Evolutionary conservation across 768 basidiomycete species (phyloP), one percentile per base, ranked within the genome.

Genomic region (Naganishia onofrii): DNA sequence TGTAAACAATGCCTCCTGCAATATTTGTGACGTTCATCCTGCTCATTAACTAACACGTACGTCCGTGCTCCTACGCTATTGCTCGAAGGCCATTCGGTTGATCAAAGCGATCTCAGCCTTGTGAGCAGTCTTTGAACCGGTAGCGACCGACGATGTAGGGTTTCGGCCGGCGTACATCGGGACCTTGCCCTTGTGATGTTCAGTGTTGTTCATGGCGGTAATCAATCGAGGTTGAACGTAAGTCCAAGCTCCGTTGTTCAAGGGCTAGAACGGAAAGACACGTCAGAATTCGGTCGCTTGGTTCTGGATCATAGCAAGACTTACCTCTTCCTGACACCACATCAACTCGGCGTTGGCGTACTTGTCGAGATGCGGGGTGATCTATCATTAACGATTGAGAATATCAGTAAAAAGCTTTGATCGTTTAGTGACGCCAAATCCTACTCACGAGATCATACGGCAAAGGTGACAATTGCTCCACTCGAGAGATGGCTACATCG

Each of bases 171-270:
- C 95, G 77, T 96, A 96, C 77, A 84, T 84, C 13, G 94, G 90
- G 78, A 92, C 91, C 82, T 94, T 93, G 79, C 88, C 88, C 82
- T 88, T 88, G 84, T 99, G 96, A 82, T 96, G 85, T 80, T 90
- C 84, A 6, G 94, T 95, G 83, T 91, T 85, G 75, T 89, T 88
- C 56, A 90, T 89, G n/a, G 95, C 93, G 54, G 95, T 98, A 80
- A 90, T 88, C 77, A 98, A 88, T 67, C 94, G 88, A 55, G 93
- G 91, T 29, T 91, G 93, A 70, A 96, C 88, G 78, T 99, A 96
- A 51, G 90, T 91, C 96, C 96, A 99, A 1, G 92, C 88, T 74
- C 96, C 96, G 76, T 93, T 93, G 85, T 99, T 99, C 74, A 98
- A 83, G 19, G 96, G 95, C 81, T 97, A 77, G 60, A 19, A n/a